phyloP scores from a whole-genome alignment of 306 rosid genomes.

The Hylodesmum podocarpum region DNA sequence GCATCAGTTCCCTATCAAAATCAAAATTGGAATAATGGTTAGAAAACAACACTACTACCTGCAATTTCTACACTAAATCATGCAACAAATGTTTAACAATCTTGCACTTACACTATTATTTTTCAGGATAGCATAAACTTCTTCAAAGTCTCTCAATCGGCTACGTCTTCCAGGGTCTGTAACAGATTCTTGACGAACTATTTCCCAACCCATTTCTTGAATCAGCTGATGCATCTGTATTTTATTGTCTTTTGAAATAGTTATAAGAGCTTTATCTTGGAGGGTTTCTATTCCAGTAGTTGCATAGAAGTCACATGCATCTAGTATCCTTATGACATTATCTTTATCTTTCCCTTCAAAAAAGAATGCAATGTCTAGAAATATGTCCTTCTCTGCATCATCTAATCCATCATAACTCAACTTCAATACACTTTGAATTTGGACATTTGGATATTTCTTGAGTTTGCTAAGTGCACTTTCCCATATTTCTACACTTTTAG shows the following conservation, averaged over 20 bases:
- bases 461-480: slow-evolving; percentile 15
- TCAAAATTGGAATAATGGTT: background rate
- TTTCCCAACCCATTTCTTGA: slow-evolving; percentile 33
- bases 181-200: slow-evolving; percentile 21
- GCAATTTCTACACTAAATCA: too few relatives aligned
- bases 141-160: slow-evolving; percentile 20
- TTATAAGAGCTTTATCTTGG: slow-evolving; percentile 20
- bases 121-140: slow-evolving; percentile 22
- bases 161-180: slow-evolving; percentile 21
- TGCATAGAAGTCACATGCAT: slow-evolving; percentile 15
- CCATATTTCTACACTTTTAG: slow-evolving; percentile 28
- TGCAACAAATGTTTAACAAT: background rate
- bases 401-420: slow-evolving; percentile 33
- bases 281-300: background rate
- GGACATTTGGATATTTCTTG: background rate
- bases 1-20: slow-evolving; percentile 25
- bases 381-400: slow-evolving; percentile 10
- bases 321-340: slow-evolving; percentile 2
- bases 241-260: background rate
- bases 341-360: slow-evolving; percentile 10
- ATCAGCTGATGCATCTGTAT: slow-evolving; percentile 36
- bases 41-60: background rate
- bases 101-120: slow-evolving; percentile 25
- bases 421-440: slow-evolving; percentile 26
- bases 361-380: slow-evolving; percentile 30